Base-by-base conservation (phyloP, 2,329 filamentous ascomycete species). In the Xylariaceae sp. region DNA sequence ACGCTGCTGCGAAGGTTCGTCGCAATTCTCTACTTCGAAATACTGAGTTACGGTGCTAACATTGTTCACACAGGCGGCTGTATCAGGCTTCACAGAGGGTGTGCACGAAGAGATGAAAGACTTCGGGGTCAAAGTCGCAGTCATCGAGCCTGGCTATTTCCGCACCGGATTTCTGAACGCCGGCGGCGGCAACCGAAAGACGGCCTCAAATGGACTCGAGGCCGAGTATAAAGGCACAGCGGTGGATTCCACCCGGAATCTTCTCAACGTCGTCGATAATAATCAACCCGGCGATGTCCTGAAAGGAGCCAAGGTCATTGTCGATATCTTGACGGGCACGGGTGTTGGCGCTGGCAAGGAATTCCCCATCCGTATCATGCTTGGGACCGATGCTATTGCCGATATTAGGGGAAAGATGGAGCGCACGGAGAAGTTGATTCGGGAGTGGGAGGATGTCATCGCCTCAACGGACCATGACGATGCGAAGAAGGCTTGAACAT, bases 241-340 rank as follows among this genome's bases (percentile, higher is more conserved):
- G 10, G 60, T 65, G 31, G 58, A 72, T 63, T 7, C 45, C 31
- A 34, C 66, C 16, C 62, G 73, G 47, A 62, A 56, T 16, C 40
- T 50, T 2, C 53, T 81, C 31, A 63, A 65, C 3, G 40, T 42
- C 2, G 65, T 66, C 11, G 67, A 83, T 54, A 70, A 75, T 14
- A 73, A 75, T 0, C 81, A 85, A 67, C 73, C 70, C 0, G 82
- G 82, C 0, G 80, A 86, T 60, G 73, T 80, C 3, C 66, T 65
- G 16, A 83, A 83, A 69, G 82, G 77, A 0, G 68, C 70, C 7
- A 71, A 67, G 50, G 72, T 80, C 1, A 69, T 83, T 28, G 72
- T 84, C 5, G 82, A 86, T 56, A 69, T 82, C 13, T 57, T 86
- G 57, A 82, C 77, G 7, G 69, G 69, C 41, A 73, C 69, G 2